Conservation (phyloP, 2,329 filamentous ascomycete species). For the Clonostachys byssicola region DNA sequence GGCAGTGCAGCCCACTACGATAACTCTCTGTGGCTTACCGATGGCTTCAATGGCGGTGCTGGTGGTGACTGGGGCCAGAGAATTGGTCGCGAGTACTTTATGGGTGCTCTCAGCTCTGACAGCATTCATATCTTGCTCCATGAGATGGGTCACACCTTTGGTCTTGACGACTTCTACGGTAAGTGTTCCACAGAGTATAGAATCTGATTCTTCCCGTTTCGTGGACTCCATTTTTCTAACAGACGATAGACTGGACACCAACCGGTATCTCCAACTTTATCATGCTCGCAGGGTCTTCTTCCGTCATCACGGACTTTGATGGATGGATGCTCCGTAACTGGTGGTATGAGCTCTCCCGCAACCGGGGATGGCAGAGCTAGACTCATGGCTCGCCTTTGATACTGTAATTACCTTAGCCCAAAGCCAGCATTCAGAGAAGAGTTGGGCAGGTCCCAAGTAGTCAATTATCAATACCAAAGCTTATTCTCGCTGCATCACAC, state of each 20-base stretch:
- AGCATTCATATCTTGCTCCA: conserved; percentile 41
- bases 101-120: conserved; percentile 24
- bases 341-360: conserved; percentile 30
- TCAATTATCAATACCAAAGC: too few relatives aligned
- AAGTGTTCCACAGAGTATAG: conserved; percentile 4
- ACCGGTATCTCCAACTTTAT: conserved; percentile 33
- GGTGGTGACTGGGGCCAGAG: conserved; percentile 44
- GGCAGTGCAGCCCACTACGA: conserved; percentile 32
- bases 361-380: conserved; percentile 15
- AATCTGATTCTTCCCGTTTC: neutral
- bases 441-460: too few relatives aligned
- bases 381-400: too few relatives aligned
- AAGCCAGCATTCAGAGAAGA: too few relatives aligned
- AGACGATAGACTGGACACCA: conserved; percentile 30
- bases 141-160: conserved; percentile 39
- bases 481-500: too few relatives aligned
- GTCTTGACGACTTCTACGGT: conserved; percentile 28
- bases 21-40: conserved; percentile 41
- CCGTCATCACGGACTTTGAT: conserved; percentile 39
- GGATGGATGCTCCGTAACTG: conserved; percentile 44
- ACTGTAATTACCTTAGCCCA: too few relatives aligned
- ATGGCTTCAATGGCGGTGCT: conserved; percentile 34
- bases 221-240: conserved; percentile 1
- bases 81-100: conserved; percentile 36
- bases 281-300: conserved; percentile 37